Evolutionary conservation across 345 rosid genomes (phyloP).

Genomic region (Eucalyptus sp.): DNA sequence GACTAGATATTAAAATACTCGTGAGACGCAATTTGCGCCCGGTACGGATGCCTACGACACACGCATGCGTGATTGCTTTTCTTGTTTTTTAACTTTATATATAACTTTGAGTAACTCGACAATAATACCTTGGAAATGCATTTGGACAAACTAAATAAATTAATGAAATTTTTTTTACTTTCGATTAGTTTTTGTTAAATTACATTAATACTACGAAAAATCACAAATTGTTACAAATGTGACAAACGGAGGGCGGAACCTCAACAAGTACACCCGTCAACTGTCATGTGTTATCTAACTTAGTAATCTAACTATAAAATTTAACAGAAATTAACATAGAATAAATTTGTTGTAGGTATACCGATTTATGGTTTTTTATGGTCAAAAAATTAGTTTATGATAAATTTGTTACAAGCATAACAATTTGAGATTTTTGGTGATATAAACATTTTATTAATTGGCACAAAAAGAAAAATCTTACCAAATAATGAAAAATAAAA

Average conservation of each 20-base stretch:
- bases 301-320: accelerated
- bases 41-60: neutral
- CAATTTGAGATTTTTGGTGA: too few relatives aligned
- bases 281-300: accelerated
- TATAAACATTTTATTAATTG: neutral
- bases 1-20: neutral
- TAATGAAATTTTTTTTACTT: too few relatives aligned
- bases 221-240: too few relatives aligned
- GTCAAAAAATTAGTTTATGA: too few relatives aligned
- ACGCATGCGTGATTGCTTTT: neutral
- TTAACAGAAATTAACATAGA: accelerated
- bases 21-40: too few relatives aligned
- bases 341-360: accelerated
- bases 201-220: too few relatives aligned
- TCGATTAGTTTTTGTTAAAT: too few relatives aligned
- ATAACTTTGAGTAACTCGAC: too few relatives aligned
- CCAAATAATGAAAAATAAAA: too few relatives aligned
- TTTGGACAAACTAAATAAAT: too few relatives aligned
- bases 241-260: accelerated
- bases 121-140: neutral
- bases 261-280: accelerated
- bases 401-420: accelerated
- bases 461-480: neutral
- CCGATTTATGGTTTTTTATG: accelerated
- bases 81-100: too few relatives aligned